A percentile compares a stretch with the other conserved stretches of the same genome.
Conservation (phyloP, 345 rosid genomes). For the Gossypium mustelinum region DNA sequence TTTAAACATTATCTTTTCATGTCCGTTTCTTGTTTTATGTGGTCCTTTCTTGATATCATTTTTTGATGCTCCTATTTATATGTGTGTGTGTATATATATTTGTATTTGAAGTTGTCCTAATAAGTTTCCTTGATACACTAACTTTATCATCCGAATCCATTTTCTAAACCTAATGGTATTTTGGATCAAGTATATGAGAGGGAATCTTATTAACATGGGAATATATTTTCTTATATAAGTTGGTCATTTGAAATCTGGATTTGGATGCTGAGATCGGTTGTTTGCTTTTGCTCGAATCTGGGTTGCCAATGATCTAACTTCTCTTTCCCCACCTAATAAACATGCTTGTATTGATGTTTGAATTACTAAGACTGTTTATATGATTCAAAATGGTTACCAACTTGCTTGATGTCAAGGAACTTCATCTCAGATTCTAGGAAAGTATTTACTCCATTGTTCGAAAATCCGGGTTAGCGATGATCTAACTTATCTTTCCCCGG, state of each 20-base stretch:
- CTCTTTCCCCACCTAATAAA: not conserved
- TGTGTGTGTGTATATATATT: too few relatives aligned
- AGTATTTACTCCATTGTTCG: too few relatives aligned
- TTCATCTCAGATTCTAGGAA: too few relatives aligned
- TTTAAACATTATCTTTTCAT: not conserved
- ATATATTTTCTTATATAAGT: not conserved
- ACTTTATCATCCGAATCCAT: constrained; percentile 13
- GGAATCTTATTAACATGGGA: not conserved
- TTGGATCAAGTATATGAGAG: not conserved
- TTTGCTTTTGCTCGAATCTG: not conserved
- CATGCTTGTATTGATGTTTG: not conserved
- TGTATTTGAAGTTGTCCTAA: not conserved
- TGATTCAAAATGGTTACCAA: not conserved
- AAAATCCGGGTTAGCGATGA: too few relatives aligned
- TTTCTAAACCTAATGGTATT: constrained; percentile 9
- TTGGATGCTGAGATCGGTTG: not conserved
- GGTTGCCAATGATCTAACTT: not conserved
- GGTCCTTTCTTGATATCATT: constrained; percentile 36
- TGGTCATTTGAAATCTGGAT: not conserved
- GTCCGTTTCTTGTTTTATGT: constrained; percentile 17
- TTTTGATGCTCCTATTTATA: constrained; percentile 25
- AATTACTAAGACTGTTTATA: not conserved
- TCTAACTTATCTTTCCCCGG: not conserved
- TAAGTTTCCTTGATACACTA: constrained; percentile 4
- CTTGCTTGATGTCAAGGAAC: not conserved